These are phyloP conservation scores for Parastagonospora nodorum DNA, from an alignment of 2,329 filamentous ascomycete genomes.

Conservation along the genomic window DNA sequence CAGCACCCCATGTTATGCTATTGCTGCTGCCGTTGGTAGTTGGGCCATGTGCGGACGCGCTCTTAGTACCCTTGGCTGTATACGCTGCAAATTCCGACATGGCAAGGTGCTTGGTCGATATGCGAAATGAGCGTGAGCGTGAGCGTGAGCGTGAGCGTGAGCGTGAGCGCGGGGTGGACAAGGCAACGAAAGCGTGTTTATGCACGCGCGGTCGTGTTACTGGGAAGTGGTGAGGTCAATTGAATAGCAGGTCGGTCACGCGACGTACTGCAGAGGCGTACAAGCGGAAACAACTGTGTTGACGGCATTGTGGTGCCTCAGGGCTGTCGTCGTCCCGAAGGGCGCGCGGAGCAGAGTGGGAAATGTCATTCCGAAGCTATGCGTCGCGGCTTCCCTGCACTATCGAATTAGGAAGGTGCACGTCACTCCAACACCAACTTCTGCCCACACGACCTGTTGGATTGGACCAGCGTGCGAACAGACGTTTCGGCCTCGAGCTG, in stretches of 20 bases:
- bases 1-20: constrained; percentile 43
- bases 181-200: constrained; percentile 8
- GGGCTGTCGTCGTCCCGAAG: constrained; percentile 7
- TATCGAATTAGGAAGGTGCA: background rate
- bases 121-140: constrained; percentile 17
- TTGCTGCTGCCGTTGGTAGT: constrained; percentile 26
- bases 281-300: constrained; percentile 19
- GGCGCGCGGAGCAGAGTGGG: constrained; percentile 3
- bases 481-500: no score
- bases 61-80: constrained; percentile 34
- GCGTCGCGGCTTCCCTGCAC: background rate
- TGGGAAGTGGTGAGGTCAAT: constrained; percentile 36
- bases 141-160: constrained; percentile 6
- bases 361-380: constrained; percentile 16
- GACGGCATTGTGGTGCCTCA: constrained; percentile 28
- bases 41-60: background rate
- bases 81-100: constrained; percentile 42
- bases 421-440: background rate
- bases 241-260: constrained; percentile 20
- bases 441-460: no score
- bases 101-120: constrained; percentile 16
- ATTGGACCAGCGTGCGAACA: no score
- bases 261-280: constrained; percentile 39
- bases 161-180: constrained; percentile 11
- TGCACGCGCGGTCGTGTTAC: constrained; percentile 12